Conservation (phyloP, 2,329 filamentous ascomycete genomes). For the Paraconiothyrium sp. region DNA sequence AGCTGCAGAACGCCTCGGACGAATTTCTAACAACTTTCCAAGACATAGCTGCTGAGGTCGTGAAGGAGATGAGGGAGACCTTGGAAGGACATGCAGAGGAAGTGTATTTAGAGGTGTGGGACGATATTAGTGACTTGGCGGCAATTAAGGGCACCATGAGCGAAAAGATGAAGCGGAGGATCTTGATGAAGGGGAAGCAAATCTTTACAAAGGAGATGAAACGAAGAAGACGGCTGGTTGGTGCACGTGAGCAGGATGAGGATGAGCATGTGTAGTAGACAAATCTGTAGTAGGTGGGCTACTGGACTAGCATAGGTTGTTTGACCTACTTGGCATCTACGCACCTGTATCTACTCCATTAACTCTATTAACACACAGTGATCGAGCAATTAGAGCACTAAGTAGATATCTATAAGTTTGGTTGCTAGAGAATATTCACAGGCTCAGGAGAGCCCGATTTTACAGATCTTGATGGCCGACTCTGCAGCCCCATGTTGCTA, state of each 20-base stretch:
- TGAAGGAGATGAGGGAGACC: not conserved
- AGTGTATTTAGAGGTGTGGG: not conserved
- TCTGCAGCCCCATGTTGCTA: no score
- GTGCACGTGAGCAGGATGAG: not conserved
- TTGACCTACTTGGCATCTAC: not conserved
- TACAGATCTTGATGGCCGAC: no score
- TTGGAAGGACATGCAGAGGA: not conserved
- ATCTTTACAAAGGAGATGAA: not conserved
- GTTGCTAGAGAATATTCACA: no score
- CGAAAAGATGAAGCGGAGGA: not conserved
- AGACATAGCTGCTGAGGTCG: not conserved
- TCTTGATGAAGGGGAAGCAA: not conserved
- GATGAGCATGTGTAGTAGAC: not conserved
- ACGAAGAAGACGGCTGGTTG: not conserved
- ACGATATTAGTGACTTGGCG: not conserved
- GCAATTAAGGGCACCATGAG: not conserved
- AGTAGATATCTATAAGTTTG: no score
- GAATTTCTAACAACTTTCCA: not conserved
- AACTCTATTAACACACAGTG: no score
- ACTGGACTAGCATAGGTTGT: not conserved
- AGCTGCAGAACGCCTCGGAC: not conserved
- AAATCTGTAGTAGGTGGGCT: not conserved
- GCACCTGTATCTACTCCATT: no score
- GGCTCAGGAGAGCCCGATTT: no score
- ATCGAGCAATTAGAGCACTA: no score